phyloP scores from a whole-genome alignment of 2,329 filamentous ascomycete genomes.

The Ophiobolus disseminans region DNA sequence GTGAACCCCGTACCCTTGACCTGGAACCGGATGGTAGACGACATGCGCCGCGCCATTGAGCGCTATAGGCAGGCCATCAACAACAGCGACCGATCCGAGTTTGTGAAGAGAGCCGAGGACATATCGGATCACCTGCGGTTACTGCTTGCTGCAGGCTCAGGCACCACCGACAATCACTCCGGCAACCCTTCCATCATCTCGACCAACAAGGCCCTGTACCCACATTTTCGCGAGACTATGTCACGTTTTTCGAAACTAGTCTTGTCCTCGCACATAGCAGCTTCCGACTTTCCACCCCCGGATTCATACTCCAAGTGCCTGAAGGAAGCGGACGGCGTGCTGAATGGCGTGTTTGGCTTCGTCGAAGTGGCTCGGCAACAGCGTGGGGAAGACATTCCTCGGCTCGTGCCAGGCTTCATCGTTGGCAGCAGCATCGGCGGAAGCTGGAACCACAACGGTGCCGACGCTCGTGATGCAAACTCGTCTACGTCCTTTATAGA shows the following conservation, averaged over 20 bases:
- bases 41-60: constrained; percentile 91
- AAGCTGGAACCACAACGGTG: constrained; percentile 78
- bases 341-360: constrained; percentile 93
- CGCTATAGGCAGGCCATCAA: constrained; percentile 89
- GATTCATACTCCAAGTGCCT: constrained; percentile 95
- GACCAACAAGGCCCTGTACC: constrained; percentile 95
- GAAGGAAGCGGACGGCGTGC: constrained; percentile 95
- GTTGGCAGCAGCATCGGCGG: constrained; percentile 83
- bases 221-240: constrained; percentile 99
- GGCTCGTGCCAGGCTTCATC: constrained; percentile 93
- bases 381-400: constrained; percentile 87
- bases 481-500: constrained; percentile 76
- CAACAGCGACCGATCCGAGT: constrained; percentile 82
- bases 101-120: constrained; percentile 93
- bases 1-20: constrained; percentile 79
- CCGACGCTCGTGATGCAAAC: constrained; percentile 71
- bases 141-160: constrained; percentile 92
- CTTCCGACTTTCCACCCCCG: constrained; percentile 91
- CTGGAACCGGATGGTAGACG: constrained; percentile 88
- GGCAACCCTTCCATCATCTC: constrained; percentile 99
- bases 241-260: constrained; percentile 99
- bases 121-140: constrained; percentile 95
- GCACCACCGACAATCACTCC: constrained; percentile 97
- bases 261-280: constrained; percentile 95
- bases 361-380: constrained; percentile 95